Base-by-base conservation (phyloP, 495 filamentous ascomycete species). In the Podospora didyma region DNA sequence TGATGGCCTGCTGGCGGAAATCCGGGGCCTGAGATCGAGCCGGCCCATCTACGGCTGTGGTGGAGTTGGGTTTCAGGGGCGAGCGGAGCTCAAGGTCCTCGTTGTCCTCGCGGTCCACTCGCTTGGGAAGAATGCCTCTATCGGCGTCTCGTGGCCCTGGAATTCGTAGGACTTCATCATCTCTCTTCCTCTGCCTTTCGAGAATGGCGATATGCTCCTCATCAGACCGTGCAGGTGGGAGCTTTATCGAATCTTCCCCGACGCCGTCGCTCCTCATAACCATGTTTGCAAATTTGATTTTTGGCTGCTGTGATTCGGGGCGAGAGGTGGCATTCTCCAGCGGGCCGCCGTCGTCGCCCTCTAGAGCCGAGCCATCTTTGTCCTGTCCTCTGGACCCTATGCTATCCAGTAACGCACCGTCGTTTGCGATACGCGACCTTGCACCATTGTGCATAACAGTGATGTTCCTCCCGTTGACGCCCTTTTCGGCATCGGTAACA, bases 81-180 rank as follows among this genome's bases (percentile, higher is more conserved):
- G 67, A 49, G 14, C 28, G 39, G 1, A 28, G 45, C 3, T 65
- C 67, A 17, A 39, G 28, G 21, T 68, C 67, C 2, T 65, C 66
- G 35, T 60, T 57, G 3, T 71, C 69, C 3, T 75, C 78, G 47
- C 81, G 81, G 23, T 78, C 75, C 16, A 93, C 69, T 5, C 79
- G 73, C 59, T 86, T 68, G 0, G 91, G 91, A 3, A 85, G 73
- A 20, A 87, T 79, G 23, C 92, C 92, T 21, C 81, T 82, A 56
- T 97, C 92, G 54, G 87, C 90, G 59, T 95, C 92, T 62, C 89
- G 78, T 2, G 92, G 92, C 44, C 90, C 89, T 0, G 92, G 92
- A 56, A 97, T 96, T 20, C 89, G 86, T 24, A 96, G 69, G 1
- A 89, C 83, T 14, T 81, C 81, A 62, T 87, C 86, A 54, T 86